These are phyloP conservation scores for Ophiocordyceps camponoti-leonardi DNA, from an alignment of 2,329 filamentous ascomycete genomes.

Conservation along the genomic window DNA sequence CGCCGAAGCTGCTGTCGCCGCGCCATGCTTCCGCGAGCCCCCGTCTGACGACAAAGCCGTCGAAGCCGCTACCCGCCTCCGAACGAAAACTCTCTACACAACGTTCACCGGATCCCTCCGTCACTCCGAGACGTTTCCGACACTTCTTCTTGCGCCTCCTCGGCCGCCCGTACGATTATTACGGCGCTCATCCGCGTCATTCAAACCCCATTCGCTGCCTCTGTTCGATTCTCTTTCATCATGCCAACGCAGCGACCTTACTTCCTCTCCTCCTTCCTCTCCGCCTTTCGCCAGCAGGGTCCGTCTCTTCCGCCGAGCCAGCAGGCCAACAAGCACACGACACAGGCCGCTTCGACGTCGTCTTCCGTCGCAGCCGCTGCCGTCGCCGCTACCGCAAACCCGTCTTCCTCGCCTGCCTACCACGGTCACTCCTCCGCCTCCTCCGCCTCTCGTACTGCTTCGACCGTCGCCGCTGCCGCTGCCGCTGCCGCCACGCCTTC, in stretches of 20 bases:
- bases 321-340: slow-evolving; percentile 18
- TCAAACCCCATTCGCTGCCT: neutral
- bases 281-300: slow-evolving; percentile 33
- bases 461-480: slow-evolving; percentile 1
- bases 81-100: neutral
- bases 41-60: neutral
- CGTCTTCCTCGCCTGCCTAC: slow-evolving; percentile 7
- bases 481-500: slow-evolving; percentile 7
- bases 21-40: neutral
- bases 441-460: neutral
- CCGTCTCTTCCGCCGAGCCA: slow-evolving; percentile 16
- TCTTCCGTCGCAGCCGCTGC: slow-evolving; percentile 5
- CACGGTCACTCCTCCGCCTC: slow-evolving; percentile 7
- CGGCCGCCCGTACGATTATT: neutral
- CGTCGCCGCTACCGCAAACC: slow-evolving; percentile 9
- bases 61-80: neutral
- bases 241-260: slow-evolving; percentile 38
- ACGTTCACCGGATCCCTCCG: neutral
- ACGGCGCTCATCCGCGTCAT: neutral
- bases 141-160: neutral
- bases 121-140: neutral
- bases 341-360: slow-evolving; percentile 7
- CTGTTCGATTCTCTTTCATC: neutral
- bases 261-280: slow-evolving; percentile 39
- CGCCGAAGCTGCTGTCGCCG: neutral